Evolutionary conservation across 495 filamentous ascomycete genomes (phyloP).

Genomic region (Penicillium chermesinum): DNA sequence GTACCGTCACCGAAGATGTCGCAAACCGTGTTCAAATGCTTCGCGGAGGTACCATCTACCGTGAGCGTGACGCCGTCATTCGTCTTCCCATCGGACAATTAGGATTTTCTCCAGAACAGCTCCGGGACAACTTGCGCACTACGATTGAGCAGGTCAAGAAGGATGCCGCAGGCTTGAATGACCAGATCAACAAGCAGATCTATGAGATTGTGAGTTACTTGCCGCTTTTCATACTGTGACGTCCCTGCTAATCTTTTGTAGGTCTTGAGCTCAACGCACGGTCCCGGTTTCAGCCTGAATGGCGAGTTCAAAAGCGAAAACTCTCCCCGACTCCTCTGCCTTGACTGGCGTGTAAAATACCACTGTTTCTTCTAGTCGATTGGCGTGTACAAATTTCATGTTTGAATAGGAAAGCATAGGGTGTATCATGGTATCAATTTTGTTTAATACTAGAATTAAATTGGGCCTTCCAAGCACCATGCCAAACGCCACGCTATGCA

Average conservation of each 20-base stretch:
- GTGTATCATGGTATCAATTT: slow-evolving; percentile 52
- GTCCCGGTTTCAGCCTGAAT: slow-evolving; percentile 80
- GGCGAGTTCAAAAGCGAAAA: slow-evolving; percentile 63
- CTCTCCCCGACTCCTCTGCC: slow-evolving; percentile 45
- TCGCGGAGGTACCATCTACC: slow-evolving; percentile 78
- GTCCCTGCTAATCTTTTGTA: slow-evolving; percentile 22
- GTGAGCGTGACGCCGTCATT: slow-evolving; percentile 79
- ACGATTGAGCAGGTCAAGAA: slow-evolving; percentile 73
- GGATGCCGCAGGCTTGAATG: slow-evolving; percentile 63
- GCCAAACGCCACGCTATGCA: slow-evolving; percentile 45
- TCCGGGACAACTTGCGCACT: slow-evolving; percentile 77
- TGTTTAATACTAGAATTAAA: slow-evolving; percentile 29
- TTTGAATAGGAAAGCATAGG: slow-evolving; percentile 43
- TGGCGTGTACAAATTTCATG: slow-evolving; percentile 39
- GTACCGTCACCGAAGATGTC: slow-evolving; percentile 81
- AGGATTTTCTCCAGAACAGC: slow-evolving; percentile 79
- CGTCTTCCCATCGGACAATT: slow-evolving; percentile 86
- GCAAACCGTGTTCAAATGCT: slow-evolving; percentile 64
- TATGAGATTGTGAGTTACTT: slow-evolving; percentile 72
- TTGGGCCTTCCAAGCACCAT: slow-evolving; percentile 7
- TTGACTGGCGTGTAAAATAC: slow-evolving; percentile 43
- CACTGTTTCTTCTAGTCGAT: slow-evolving; percentile 24
- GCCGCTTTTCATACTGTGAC: not conserved
- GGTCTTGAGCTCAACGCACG: slow-evolving; percentile 83
- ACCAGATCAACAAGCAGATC: slow-evolving; percentile 71